Conservation (phyloP, 805 yeast genomes). For the Nadsonia fulvescens region DNA sequence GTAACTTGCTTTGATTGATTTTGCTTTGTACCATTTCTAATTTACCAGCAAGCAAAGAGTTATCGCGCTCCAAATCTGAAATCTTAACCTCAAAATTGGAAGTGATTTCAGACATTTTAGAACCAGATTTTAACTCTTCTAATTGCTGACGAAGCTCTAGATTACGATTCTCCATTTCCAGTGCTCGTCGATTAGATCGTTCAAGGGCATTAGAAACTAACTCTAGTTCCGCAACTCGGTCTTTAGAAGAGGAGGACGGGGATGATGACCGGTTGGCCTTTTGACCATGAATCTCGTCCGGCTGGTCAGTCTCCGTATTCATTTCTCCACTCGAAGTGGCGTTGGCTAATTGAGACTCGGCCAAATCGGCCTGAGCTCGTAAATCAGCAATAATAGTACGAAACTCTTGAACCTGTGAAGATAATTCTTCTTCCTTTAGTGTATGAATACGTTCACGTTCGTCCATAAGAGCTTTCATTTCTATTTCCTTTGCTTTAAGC, state of each 20-base stretch:
- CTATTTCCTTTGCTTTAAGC: slow-evolving; percentile 56
- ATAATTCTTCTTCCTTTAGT: slow-evolving; percentile 33
- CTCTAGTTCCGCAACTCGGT: slow-evolving; percentile 31
- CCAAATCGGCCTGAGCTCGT: slow-evolving; percentile 44
- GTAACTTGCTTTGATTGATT: slow-evolving; percentile 11
- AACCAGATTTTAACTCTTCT: slow-evolving; percentile 26
- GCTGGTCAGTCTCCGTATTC: slow-evolving; percentile 2
- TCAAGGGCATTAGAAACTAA: slow-evolving; percentile 62
- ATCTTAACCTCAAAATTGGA: slow-evolving; percentile 8
- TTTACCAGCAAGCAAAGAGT: slow-evolving; percentile 40
- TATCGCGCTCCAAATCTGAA: slow-evolving; percentile 29
- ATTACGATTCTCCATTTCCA: slow-evolving; percentile 62
- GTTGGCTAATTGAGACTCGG: slow-evolving; percentile 34
- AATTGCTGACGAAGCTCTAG: slow-evolving; percentile 54
- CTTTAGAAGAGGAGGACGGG: slow-evolving; percentile 1
- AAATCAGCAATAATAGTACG: slow-evolving; percentile 44
- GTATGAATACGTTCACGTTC: slow-evolving; percentile 61
- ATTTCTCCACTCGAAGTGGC: slow-evolving; percentile 14
- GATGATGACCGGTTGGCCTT: slow-evolving; percentile 1
- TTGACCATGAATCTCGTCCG: slow-evolving; percentile 1
- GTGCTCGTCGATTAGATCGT: slow-evolving; percentile 42
- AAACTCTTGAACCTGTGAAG: slow-evolving; percentile 32
- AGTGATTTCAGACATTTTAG: slow-evolving; percentile 21
- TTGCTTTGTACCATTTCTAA: slow-evolving; percentile 28
- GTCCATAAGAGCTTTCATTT: slow-evolving; percentile 44